These are phyloP conservation scores for Oemleria cerasiformis DNA, from an alignment of 306 rosid genomes.

Conservation along the genomic window DNA sequence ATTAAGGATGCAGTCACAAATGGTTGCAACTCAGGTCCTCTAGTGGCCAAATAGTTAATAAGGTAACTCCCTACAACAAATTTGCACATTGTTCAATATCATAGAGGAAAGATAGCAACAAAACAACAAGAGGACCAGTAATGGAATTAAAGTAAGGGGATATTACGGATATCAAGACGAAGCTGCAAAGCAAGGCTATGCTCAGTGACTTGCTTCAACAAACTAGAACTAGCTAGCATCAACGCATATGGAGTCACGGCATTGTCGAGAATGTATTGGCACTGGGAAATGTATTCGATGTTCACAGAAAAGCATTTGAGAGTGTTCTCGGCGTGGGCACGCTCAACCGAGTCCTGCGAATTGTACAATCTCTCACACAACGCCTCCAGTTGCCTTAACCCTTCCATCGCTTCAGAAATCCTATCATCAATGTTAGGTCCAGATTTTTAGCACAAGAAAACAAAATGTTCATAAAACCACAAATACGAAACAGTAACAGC, in stretches of 20 bases:
- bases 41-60: conserved; percentile 52
- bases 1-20: conserved; percentile 54
- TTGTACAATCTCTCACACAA: conserved; percentile 61
- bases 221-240: conserved; percentile 61
- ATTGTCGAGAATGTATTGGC: conserved; percentile 63
- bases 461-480: neutral
- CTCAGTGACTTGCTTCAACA: conserved; percentile 66
- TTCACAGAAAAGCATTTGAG: conserved; percentile 59
- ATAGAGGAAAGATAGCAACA: neutral
- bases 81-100: conserved; percentile 1
- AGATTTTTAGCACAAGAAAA: neutral
- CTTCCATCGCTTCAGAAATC: conserved; percentile 38
- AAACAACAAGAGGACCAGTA: neutral
- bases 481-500: neutral
- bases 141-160: neutral
- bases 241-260: conserved; percentile 56
- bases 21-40: conserved; percentile 59
- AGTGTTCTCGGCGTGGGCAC: conserved; percentile 62
- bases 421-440: neutral
- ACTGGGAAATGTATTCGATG: conserved; percentile 59
- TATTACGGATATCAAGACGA: conserved; percentile 53
- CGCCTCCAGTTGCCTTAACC: conserved; percentile 57
- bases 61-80: conserved; percentile 47
- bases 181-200: conserved; percentile 60
- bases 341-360: conserved; percentile 60